These are phyloP conservation scores for Punica granatum DNA, from an alignment of 345 rosid species.

Conservation along the genomic window DNA sequence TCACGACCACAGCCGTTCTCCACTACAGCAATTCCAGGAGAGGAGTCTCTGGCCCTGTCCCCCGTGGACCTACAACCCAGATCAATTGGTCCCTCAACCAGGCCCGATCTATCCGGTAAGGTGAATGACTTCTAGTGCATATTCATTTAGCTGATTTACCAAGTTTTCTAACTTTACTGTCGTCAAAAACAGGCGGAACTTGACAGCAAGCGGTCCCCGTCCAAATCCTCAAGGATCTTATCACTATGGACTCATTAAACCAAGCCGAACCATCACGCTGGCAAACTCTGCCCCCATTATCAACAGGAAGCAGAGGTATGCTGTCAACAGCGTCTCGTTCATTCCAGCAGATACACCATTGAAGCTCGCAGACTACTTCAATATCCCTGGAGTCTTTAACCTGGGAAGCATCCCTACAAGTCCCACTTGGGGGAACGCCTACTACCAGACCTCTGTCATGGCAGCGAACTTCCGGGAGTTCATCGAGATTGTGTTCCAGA, in stretches of 20 bases:
- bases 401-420: constrained; percentile 60
- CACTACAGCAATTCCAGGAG: constrained; percentile 70
- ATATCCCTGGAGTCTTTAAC: constrained; percentile 74
- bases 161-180: background rate
- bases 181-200: constrained; percentile 49
- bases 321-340: constrained; percentile 70
- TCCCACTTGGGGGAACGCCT: constrained; percentile 54
- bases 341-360: constrained; percentile 72
- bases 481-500: constrained; percentile 79
- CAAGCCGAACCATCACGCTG: constrained; percentile 57
- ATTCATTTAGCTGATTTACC: background rate
- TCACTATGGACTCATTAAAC: constrained; percentile 84
- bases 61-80: constrained; percentile 60
- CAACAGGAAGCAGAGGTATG: constrained; percentile 80
- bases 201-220: constrained; percentile 92
- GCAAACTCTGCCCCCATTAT: constrained; percentile 70
- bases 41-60: constrained; percentile 72
- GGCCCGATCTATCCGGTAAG: constrained; percentile 76
- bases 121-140: background rate
- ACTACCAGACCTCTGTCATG: constrained; percentile 73
- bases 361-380: constrained; percentile 86
- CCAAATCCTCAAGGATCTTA: constrained; percentile 99
- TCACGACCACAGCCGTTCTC: constrained; percentile 71
- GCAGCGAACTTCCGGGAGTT: constrained; percentile 56
- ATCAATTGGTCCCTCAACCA: constrained; percentile 68